Evolutionary conservation across 768 basidiomycete genomes (phyloP).

Genomic region (Melanogaster broomeanus): DNA sequence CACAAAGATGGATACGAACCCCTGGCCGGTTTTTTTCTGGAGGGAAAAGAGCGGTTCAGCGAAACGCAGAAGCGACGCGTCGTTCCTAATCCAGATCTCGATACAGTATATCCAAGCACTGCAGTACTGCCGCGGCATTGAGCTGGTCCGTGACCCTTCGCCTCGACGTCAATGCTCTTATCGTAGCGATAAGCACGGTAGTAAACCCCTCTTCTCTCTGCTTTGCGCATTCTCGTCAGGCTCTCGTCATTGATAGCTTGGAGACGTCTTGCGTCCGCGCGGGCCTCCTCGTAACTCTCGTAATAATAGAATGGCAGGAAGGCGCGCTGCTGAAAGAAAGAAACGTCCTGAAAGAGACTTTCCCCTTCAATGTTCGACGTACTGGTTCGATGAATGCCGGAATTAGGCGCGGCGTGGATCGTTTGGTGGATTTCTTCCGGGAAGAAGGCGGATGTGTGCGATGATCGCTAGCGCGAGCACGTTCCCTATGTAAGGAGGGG

Average conservation of each 20-base stretch:
- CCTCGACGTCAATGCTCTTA: slow-evolving; percentile 74
- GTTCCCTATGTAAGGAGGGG: neutral
- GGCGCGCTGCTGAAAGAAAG: neutral
- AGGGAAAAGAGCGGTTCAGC: neutral
- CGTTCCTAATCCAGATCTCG: slow-evolving; percentile 45
- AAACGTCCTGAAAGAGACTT: neutral
- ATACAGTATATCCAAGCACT: slow-evolving; percentile 86
- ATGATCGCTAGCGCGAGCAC: neutral
- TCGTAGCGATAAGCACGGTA: slow-evolving; percentile 74
- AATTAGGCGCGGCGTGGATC: too few relatives aligned
- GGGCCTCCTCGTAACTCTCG: slow-evolving; percentile 60
- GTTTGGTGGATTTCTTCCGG: neutral
- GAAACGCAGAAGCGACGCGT: neutral
- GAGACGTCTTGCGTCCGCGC: slow-evolving; percentile 71
- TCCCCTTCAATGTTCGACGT: neutral
- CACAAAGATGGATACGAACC: neutral
- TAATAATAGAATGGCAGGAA: neutral
- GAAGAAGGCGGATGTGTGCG: neutral
- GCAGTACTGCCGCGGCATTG: slow-evolving; percentile 75
- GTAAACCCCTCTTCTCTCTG: slow-evolving; percentile 68
- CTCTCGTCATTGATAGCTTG: slow-evolving; percentile 68
- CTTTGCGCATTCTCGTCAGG: slow-evolving; percentile 66
- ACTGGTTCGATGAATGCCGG: neutral
- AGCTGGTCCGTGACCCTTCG: slow-evolving; percentile 66
- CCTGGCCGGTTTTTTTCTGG: slow-evolving; percentile 5